Percentiles rank a stretch among this genome's conserved stretches.
Evolutionary conservation across 352 stramenopile genomes (phyloP).

Genomic region (Globisporangium megalacanthum): DNA sequence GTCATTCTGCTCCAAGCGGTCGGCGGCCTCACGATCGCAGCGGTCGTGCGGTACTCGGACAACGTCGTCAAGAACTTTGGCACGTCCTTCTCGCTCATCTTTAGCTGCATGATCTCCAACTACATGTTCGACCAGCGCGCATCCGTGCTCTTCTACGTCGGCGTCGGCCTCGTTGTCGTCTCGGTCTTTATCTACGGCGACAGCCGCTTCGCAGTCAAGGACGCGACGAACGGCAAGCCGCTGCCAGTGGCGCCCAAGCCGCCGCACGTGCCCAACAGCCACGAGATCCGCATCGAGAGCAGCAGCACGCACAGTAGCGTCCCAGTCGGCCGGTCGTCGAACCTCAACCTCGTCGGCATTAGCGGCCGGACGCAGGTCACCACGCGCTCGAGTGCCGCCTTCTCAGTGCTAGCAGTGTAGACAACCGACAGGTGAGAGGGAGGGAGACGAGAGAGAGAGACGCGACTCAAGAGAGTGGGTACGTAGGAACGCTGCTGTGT

Average conservation of each 20-base stretch:
- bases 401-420: slow-evolving; percentile 33
- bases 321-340: slow-evolving; percentile 6
- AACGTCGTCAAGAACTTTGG: slow-evolving; percentile 90
- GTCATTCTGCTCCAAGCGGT: slow-evolving; percentile 83
- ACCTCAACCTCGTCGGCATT: background rate
- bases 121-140: slow-evolving; percentile 82
- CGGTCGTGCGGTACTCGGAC: slow-evolving; percentile 85
- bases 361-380: slow-evolving; percentile 25
- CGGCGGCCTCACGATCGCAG: slow-evolving; percentile 78
- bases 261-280: slow-evolving; percentile 12
- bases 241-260: slow-evolving; percentile 17
- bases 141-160: slow-evolving; percentile 67
- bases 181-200: slow-evolving; percentile 87
- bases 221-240: slow-evolving; percentile 16
- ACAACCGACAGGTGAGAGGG: background rate
- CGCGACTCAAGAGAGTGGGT: background rate
- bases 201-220: slow-evolving; percentile 64
- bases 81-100: slow-evolving; percentile 84
- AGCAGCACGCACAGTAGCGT: slow-evolving; percentile 17
- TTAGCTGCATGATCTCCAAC: slow-evolving; percentile 88
- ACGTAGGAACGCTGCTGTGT: background rate
- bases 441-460: too few species aligned
- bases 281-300: slow-evolving; percentile 56
- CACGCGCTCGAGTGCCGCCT: slow-evolving; percentile 34
- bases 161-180: slow-evolving; percentile 67